Conservation (phyloP, 345 rosid genomes). For the Litchi chinensis region DNA sequence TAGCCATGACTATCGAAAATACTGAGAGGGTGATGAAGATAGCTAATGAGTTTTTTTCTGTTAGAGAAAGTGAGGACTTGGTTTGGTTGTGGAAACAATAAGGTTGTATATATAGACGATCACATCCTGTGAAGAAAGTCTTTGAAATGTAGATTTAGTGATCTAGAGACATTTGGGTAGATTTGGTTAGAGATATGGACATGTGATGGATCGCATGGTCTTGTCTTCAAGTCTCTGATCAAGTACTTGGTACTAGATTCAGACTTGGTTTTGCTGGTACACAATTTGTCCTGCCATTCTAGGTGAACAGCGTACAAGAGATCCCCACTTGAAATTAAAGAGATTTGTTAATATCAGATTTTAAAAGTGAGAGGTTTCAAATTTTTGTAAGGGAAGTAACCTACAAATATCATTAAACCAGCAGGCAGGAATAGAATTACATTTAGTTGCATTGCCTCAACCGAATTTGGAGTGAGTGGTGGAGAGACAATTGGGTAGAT, state of each 20-base stretch:
- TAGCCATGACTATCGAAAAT: not conserved
- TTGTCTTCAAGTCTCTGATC: conserved; percentile 24
- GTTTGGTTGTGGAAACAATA: conserved; percentile 1
- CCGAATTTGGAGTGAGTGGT: not conserved
- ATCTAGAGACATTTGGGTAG: conserved; percentile 4
- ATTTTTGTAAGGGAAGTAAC: not conserved
- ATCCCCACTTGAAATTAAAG: not conserved
- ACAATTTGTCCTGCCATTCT: not conserved
- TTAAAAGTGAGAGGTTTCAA: not conserved
- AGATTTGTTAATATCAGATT: not conserved
- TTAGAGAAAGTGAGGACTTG: conserved; percentile 10
- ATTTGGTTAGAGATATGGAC: conserved; percentile 13
- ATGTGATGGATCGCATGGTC: conserved; percentile 29
- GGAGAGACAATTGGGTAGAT: conserved; percentile 4
- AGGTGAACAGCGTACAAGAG: not conserved
- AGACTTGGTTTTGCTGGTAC: not conserved
- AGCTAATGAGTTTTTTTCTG: not conserved
- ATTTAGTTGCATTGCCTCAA: not conserved
- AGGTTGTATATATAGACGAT: conserved; percentile 10
- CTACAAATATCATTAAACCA: not conserved
- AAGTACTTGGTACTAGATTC: not conserved
- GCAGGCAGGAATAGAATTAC: not conserved
- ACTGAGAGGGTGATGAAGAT: not conserved
- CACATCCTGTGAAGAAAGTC: not conserved
- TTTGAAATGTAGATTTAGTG: not conserved